phyloP scores from a whole-genome alignment of 768 basidiomycete species.

The Pleurotus giganteus region DNA sequence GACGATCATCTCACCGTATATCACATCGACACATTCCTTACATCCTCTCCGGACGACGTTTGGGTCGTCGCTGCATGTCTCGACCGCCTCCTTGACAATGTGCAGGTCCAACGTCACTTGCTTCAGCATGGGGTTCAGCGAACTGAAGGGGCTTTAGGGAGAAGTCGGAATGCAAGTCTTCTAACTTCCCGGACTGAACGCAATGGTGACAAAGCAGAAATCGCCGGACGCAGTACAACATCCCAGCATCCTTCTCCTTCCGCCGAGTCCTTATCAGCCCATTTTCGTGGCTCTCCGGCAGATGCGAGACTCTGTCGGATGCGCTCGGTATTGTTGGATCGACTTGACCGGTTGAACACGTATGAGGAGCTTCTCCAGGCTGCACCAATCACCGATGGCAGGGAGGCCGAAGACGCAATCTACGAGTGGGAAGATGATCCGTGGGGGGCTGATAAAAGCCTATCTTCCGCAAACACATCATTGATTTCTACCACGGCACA shows the following conservation, averaged over 20 bases:
- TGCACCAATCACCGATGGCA: slow-evolving; percentile 28
- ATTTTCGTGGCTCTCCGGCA: slow-evolving; percentile 54
- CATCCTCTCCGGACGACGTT: slow-evolving; percentile 57
- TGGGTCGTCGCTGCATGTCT: slow-evolving; percentile 78
- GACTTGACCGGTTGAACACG: slow-evolving; percentile 72
- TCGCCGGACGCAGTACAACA: slow-evolving; percentile 11
- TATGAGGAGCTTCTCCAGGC: slow-evolving; percentile 59
- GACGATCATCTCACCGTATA: slow-evolving; percentile 59
- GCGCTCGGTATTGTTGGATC: slow-evolving; percentile 64
- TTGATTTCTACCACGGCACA: slow-evolving; percentile 26
- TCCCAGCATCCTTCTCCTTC: not conserved
- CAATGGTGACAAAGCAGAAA: slow-evolving; percentile 7
- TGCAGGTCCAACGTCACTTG: slow-evolving; percentile 52
- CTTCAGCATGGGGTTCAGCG: slow-evolving; percentile 64
- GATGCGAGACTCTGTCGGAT: slow-evolving; percentile 67
- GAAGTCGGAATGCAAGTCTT: slow-evolving; percentile 37
- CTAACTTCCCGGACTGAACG: slow-evolving; percentile 7
- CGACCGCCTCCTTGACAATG: slow-evolving; percentile 64
- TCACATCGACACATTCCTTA: slow-evolving; percentile 45
- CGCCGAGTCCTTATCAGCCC: slow-evolving; percentile 34
- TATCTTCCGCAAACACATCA: slow-evolving; percentile 21
- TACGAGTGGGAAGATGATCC: slow-evolving; percentile 81
- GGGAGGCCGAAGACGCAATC: slow-evolving; percentile 43
- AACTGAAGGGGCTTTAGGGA: slow-evolving; percentile 46
- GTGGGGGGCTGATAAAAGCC: slow-evolving; percentile 53